Base-by-base conservation (phyloP, 768 basidiomycete species). In the Cyclocybe cylindracea region DNA sequence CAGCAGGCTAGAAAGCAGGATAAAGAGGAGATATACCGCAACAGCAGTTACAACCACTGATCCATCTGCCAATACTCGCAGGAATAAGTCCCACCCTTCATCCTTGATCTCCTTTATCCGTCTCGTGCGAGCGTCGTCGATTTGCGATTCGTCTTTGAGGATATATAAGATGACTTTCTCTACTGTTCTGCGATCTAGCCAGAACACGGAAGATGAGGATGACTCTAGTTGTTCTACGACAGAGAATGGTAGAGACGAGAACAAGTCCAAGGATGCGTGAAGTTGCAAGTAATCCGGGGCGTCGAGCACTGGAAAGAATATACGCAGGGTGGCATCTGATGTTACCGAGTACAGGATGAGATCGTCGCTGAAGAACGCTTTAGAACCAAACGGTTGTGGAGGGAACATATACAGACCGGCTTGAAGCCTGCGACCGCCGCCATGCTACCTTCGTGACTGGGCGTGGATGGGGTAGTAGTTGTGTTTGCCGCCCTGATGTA, bases 241-340 rank as follows among this genome's bases (percentile, higher is more conserved):
- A 34, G 71, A 68, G 53, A 74, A 68, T 49, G 79, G 68, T 11
- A 84, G 60, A 34, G 87, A 82, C n/a, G 84, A 82, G 58, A 77
- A 84, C 7, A 84, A 66, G 63, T 94, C 91, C 42, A 95, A 65
- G 2, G 89, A 79, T 6, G 87, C 82, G 62, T 94, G 92, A 4
- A 97, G 79, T 66, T 96, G 94, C 37, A 97, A 77, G 63, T 84
- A 80, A 55, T 85, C 83, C 10, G 93, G 92, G 11, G 86, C 83
- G 66, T 97, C 94, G 40, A 97, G 71, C 10, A 97, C 91, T 5
- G 94, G 91, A 33, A 90, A 72, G 67, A 91, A 95, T 61, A 97
- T 84, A 18, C 94, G 85, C 34, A 96, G 66, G 4, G 87, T 87
- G 1, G 89, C 82, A 60, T 94, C 90, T 19, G 84, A 81, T 10